A percentile compares a stretch with the other conserved stretches of the same genome.
These are phyloP conservation scores for Phytophthora palmivora DNA, from an alignment of 352 stramenopile species.

Conservation along the genomic window DNA sequence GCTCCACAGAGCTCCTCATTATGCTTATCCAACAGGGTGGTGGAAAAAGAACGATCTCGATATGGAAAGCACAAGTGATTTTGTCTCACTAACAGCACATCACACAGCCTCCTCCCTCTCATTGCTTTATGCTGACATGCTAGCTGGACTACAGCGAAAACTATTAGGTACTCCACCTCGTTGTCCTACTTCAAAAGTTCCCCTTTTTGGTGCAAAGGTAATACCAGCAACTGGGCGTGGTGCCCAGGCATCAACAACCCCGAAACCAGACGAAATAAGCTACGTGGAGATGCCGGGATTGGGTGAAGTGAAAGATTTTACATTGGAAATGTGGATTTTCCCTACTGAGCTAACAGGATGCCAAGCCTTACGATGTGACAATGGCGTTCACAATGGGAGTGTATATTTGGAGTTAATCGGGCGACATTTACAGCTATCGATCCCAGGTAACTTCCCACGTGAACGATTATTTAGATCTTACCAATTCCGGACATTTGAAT, in stretches of 20 bases:
- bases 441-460: constrained; percentile 76
- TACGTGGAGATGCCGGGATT: constrained; percentile 72
- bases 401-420: constrained; percentile 80
- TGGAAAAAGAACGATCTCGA: constrained; percentile 67
- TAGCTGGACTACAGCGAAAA: constrained; percentile 69
- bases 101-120: constrained; percentile 83
- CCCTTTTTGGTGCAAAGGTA: constrained; percentile 67
- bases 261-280: constrained; percentile 66
- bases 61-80: constrained; percentile 18
- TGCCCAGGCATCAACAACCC: constrained; percentile 26
- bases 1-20: constrained; percentile 65
- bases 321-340: constrained; percentile 85
- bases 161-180: constrained; percentile 37
- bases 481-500: constrained; percentile 65
- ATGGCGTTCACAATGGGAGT: constrained; percentile 71
- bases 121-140: constrained; percentile 77
- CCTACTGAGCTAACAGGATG: constrained; percentile 69
- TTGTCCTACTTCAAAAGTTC: constrained; percentile 51
- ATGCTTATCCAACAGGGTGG: constrained; percentile 59
- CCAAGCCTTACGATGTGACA: constrained; percentile 75
- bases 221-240: constrained; percentile 16
- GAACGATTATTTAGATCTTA: constrained; percentile 70
- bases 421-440: constrained; percentile 67
- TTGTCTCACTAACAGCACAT: constrained; percentile 25
- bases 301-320: constrained; percentile 71